These are phyloP conservation scores for Neurospora sp. DNA, from an alignment of 495 filamentous ascomycete species.

Conservation along the genomic window DNA sequence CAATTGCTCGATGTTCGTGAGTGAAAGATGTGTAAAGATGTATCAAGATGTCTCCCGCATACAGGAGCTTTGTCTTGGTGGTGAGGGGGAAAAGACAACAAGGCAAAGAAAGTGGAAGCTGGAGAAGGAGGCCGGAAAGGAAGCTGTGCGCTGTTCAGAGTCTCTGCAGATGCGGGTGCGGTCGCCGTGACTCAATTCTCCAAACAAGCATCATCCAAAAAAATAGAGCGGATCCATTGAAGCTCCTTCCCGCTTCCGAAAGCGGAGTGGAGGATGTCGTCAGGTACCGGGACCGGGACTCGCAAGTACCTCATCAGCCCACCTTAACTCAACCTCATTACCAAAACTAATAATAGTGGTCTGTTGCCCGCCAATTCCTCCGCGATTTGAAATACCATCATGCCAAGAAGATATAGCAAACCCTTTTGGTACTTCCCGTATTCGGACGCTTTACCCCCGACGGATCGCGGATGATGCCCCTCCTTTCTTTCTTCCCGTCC, in stretches of 20 bases:
- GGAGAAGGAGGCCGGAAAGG: too few species aligned
- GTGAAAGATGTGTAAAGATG: neutral
- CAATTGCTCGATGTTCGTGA: neutral
- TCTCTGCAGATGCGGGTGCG: too few species aligned
- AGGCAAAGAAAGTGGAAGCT: too few species aligned
- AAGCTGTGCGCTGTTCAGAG: too few species aligned
- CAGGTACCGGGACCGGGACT: neutral
- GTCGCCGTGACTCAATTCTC: neutral
- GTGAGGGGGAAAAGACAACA: neutral
- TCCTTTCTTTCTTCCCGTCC: neutral
- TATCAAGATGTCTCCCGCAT: neutral
- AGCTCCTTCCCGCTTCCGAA: neutral
- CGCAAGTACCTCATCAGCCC: neutral
- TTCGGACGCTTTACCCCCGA: neutral
- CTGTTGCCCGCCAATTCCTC: neutral
- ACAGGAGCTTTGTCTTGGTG: neutral
- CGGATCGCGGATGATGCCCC: neutral
- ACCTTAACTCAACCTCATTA: neutral
- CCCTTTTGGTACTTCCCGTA: neutral
- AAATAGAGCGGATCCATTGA: neutral
- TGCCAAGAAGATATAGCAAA: neutral
- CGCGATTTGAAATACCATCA: neutral
- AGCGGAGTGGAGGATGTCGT: neutral
- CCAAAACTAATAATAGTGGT: neutral
- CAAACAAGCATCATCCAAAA: neutral